Base-by-base conservation (phyloP, 1,139 yeast genomes). In the Candida sanyaensis region DNA sequence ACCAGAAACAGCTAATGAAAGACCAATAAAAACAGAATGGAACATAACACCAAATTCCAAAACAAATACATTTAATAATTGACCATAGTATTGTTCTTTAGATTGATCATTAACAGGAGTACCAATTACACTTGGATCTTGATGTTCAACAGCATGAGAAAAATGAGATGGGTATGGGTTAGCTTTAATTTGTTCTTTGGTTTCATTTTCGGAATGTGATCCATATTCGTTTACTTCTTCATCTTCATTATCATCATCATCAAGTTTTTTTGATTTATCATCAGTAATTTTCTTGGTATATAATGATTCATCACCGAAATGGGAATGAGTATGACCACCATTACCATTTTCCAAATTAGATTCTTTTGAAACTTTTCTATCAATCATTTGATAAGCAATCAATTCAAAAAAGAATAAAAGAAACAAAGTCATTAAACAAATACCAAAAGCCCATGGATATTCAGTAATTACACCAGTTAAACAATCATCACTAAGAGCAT, bases 1-100 rank as follows among this genome's bases (percentile, higher is more conserved):
- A 30, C 88, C 84, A 11, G 89, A 77, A 21, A 83, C 83, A 3
- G 93, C 90, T 49, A 88, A 71, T 0, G 92, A 77, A 43, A 88
- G 71, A 36, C 96, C 96, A 44, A 88, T 79, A 62, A 88, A 84
- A 2, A 88, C 84, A 2, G 96, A 87, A 68, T 88, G 96, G 77
- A 88, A 87, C 37, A 88, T 68, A 41, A 88, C 79, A 57, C 96
- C 96, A 58, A 87, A 86, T 64, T 88, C 96, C 52, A 88, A 74
- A 29, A 87, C 81, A 46, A 85, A 73, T 6, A 87, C 81, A 43
- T 58, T 56, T 2, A 69, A 55, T 48, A 75, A 62, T 57, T 75
- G 83, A 3, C 80, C 80, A 48, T 69, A 68, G 56, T 78, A 77
- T 44, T 64, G 63, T 53, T 77, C 77, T 55, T 67, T 71, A 44